Percentiles rank a stretch among this genome's conserved stretches.
phyloP scores from a whole-genome alignment of 2,329 filamentous ascomycete species.

The Colletotrichum destructivum region DNA sequence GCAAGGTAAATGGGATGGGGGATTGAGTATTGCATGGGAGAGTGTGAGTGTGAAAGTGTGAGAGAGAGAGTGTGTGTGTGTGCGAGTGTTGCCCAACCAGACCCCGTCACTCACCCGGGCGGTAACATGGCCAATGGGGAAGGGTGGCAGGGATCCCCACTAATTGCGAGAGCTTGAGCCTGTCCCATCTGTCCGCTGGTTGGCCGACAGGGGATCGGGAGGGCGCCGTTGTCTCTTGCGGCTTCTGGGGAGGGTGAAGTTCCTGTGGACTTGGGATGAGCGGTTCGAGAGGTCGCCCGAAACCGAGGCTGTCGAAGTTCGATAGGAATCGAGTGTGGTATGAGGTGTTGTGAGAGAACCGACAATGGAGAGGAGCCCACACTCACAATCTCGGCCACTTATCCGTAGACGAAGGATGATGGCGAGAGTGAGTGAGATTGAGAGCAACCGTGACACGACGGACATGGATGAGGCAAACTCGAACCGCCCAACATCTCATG shows the following conservation, averaged over 20 bases:
- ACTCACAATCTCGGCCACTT: neutral
- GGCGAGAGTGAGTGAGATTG: neutral
- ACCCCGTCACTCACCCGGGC: constrained; percentile 51
- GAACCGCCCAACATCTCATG: constrained; percentile 19
- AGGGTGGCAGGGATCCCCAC: constrained; percentile 27
- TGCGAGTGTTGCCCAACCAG: constrained; percentile 42
- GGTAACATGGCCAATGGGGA: constrained; percentile 51
- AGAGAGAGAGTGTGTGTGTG: neutral
- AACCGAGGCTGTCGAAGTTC: neutral
- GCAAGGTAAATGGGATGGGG: constrained; percentile 5
- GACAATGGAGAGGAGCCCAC: neutral
- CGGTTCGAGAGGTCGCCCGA: neutral
- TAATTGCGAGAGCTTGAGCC: constrained; percentile 22
- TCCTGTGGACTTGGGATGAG: neutral
- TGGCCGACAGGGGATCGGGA: constrained; percentile 7
- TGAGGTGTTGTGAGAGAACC: neutral
- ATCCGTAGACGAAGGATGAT: neutral
- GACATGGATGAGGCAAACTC: constrained; percentile 23
- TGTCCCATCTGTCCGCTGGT: constrained; percentile 24
- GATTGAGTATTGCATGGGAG: constrained; percentile 31
- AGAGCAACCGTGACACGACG: neutral
- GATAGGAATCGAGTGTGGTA: neutral
- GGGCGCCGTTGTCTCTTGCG: neutral
- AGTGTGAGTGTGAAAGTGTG: neutral
- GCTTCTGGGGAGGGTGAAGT: constrained; percentile 9